phyloP scores from a whole-genome alignment of 306 rosid genomes.

The Senna tora region DNA sequence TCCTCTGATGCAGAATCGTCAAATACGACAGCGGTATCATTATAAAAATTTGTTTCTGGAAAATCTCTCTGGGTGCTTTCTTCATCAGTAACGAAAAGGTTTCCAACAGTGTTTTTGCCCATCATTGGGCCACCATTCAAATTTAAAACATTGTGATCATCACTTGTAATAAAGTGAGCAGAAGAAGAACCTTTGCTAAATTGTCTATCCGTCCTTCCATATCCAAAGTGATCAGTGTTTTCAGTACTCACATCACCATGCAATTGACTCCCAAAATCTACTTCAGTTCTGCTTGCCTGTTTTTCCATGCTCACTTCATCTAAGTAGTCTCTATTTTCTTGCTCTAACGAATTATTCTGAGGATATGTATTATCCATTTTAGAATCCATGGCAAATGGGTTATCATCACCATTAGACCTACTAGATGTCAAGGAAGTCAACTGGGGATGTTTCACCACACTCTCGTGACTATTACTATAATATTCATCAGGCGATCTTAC shows the following conservation, averaged over 20 bases:
- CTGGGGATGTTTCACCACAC: conserved; percentile 38
- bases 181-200: conserved; percentile 50
- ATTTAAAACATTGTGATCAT: conserved; percentile 45
- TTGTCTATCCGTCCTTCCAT: conserved; percentile 47
- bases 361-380: conserved; percentile 45
- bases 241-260: conserved; percentile 44
- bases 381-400: conserved; percentile 43
- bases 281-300: conserved; percentile 47
- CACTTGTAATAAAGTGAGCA: conserved; percentile 40
- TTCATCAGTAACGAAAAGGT: conserved; percentile 53
- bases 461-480: conserved; percentile 41
- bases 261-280: conserved; percentile 44
- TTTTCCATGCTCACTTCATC: conserved; percentile 45
- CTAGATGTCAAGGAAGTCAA: conserved; percentile 47
- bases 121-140: conserved; percentile 30
- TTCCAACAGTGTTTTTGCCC: conserved; percentile 38
- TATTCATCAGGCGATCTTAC: conserved; percentile 39
- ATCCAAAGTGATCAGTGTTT: conserved; percentile 46
- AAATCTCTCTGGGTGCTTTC: conserved; percentile 37
- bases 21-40: conserved; percentile 48
- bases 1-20: conserved; percentile 80
- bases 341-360: conserved; percentile 49
- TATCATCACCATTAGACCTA: conserved; percentile 38
- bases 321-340: conserved; percentile 40
- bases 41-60: conserved; percentile 45